Conservation (phyloP, 129 eudicot species). For the Saposhnikovia divaricata region DNA sequence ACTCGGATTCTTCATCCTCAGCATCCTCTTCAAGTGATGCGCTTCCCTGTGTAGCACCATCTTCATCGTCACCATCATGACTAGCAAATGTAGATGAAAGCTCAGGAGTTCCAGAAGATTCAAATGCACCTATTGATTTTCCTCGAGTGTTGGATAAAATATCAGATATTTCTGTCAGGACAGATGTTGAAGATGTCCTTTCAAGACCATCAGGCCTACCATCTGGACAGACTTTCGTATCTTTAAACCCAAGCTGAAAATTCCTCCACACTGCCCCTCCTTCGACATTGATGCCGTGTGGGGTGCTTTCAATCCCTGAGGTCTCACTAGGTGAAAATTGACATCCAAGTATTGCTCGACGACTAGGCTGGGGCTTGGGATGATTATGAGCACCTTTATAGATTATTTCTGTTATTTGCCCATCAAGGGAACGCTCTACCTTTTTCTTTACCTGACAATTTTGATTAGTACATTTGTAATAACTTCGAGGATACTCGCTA, state of each 20-base stretch:
- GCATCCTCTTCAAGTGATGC: constrained; percentile 40
- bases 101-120: constrained; percentile 30
- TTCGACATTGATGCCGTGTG: constrained; percentile 26
- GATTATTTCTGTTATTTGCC: constrained; percentile 65
- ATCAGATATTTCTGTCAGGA: constrained; percentile 29
- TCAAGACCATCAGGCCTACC: constrained; percentile 35
- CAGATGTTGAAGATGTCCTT: constrained; percentile 32
- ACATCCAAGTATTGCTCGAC: constrained; percentile 23
- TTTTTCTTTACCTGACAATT: constrained; percentile 74
- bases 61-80: constrained; percentile 40
- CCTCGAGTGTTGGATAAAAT: constrained; percentile 20
- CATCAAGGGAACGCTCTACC: constrained; percentile 71
- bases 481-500: constrained; percentile 80
- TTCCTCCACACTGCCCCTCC: constrained; percentile 28
- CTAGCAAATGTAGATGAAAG: constrained; percentile 29
- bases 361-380: constrained; percentile 35
- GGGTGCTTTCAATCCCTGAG: constrained; percentile 15
- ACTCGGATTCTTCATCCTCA: constrained; percentile 54
- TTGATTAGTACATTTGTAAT: constrained; percentile 60
- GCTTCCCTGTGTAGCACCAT: constrained; percentile 32
- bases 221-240: constrained; percentile 13
- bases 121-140: constrained; percentile 26
- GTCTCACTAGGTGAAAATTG: constrained; percentile 11
- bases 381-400: constrained; percentile 77
- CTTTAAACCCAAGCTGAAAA: constrained; percentile 20